Base-by-base conservation (phyloP, 2,329 filamentous ascomycete species). In the Penicillium sp. region DNA sequence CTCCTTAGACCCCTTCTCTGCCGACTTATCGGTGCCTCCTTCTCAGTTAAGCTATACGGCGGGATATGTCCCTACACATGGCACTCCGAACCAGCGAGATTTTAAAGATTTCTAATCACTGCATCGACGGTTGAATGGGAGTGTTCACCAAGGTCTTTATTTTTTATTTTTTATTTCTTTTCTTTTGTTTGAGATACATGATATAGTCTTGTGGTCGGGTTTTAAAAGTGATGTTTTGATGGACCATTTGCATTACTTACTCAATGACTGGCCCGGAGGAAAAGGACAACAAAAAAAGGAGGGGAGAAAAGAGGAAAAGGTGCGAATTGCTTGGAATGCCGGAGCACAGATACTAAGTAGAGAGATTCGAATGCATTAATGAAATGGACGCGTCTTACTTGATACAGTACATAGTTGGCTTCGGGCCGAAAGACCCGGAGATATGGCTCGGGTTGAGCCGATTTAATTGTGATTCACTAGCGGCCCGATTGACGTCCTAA, bases 11-110 rank as follows among this genome's bases (percentile, higher is more conserved):
- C 50, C 65, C 3, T 62, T 66, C 31, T 43, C 61, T 4, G 42
- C 50, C 7, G 63, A 67, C 22, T 14, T 67, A n/a, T 52, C 64
- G 2, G 48, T 61, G 5, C 46, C 61, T n/a, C 52, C 60, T 1
- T 53, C 64, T 11, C 65, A 67, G 26, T 45, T 66, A 24, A 58
- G 47, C 40, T 67, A 68, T 37, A 46, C 48, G 11, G 41, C 56
- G 11, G 62, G 57, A 23, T 68, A 65, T 45, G 47, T 57, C 23
- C 40, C 60, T 14, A 40, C 54, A 7, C 57, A 67, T 29, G 59
- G 58, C 7, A 29, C 54, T 32, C 53, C 61, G 8, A 49, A 49
- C 26, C 66, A 67, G 38, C 52, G 64, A 32, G 63, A 62, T 5
- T 68, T 20, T 20, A 64, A 53, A n/a, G n/a, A n/a, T n/a, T n/a